A percentile compares a stretch with the other conserved stretches of the same genome.
Conservation (phyloP, 2,329 filamentous ascomycete species). For the Curvularia verruculosa region DNA sequence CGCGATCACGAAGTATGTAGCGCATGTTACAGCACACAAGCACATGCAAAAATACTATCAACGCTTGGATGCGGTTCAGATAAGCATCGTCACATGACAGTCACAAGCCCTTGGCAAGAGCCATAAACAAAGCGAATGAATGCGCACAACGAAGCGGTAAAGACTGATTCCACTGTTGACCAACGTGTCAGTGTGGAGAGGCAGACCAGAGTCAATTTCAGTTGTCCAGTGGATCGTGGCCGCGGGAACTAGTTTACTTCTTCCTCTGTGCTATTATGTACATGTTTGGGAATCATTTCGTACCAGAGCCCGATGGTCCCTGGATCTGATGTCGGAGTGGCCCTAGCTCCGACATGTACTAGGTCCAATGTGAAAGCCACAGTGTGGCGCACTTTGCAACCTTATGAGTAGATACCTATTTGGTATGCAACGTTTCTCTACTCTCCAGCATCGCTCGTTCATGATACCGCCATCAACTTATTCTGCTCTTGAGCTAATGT, state of each 20-base stretch:
- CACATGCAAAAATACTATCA: neutral
- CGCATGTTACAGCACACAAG: neutral
- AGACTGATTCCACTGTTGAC: neutral
- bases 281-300: neutral
- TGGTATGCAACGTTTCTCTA: neutral
- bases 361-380: neutral
- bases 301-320: neutral
- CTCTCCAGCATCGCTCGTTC: conserved; percentile 15
- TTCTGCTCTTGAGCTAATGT: conserved; percentile 57
- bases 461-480: conserved; percentile 49
- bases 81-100: neutral
- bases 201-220: conserved; percentile 3
- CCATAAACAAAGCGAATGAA: neutral
- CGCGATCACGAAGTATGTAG: neutral
- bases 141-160: neutral
- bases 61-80: neutral
- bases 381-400: neutral
- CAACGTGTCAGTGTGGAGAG: conserved; percentile 6
- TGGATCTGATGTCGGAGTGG: conserved; percentile 2
- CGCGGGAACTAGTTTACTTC: conserved; percentile 1
- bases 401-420: neutral
- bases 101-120: neutral
- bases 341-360: neutral
- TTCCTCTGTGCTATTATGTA: neutral
- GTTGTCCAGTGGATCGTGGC: conserved; percentile 1